A percentile compares a stretch with the other conserved stretches of the same genome.
Evolutionary conservation across 1,284 basidiomycete genomes (phyloP).

Genomic region (Heterobasidion parviporum): DNA sequence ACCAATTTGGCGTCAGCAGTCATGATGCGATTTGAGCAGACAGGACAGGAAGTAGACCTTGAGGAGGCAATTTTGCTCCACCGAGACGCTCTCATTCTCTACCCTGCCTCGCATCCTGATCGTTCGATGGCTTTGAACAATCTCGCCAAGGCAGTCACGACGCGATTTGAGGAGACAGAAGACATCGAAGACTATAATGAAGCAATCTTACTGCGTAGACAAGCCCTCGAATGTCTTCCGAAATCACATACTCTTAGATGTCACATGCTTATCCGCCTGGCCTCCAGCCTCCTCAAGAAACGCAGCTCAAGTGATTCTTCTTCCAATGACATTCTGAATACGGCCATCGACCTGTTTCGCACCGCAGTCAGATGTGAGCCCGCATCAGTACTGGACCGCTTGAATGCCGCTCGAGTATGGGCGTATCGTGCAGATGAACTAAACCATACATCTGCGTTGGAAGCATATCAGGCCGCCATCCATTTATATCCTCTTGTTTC

Average conservation of each 20-base stretch:
- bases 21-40: too few relatives aligned
- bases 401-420: background rate
- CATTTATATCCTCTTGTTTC: background rate
- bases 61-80: too few relatives aligned
- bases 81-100: too few relatives aligned
- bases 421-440: background rate
- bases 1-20: background rate
- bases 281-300: background rate
- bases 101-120: too few relatives aligned
- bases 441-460: background rate
- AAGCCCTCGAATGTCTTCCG: constrained; percentile 16
- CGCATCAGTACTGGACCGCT: background rate
- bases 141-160: background rate
- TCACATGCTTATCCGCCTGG: constrained; percentile 19
- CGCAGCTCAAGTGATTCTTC: too few relatives aligned
- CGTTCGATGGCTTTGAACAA: too few relatives aligned
- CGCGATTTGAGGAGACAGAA: too few relatives aligned
- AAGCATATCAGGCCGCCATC: background rate
- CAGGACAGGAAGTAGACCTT: too few relatives aligned
- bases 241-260: constrained; percentile 14
- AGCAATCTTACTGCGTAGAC: constrained; percentile 7
- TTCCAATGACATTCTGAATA: background rate
- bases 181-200: background rate
- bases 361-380: background rate
- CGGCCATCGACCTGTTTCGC: background rate